A percentile compares a stretch with the other conserved stretches of the same genome.
Conservation (phyloP, 371 early-diverging fungal genomes). For the Saksenaea oblongispora region DNA sequence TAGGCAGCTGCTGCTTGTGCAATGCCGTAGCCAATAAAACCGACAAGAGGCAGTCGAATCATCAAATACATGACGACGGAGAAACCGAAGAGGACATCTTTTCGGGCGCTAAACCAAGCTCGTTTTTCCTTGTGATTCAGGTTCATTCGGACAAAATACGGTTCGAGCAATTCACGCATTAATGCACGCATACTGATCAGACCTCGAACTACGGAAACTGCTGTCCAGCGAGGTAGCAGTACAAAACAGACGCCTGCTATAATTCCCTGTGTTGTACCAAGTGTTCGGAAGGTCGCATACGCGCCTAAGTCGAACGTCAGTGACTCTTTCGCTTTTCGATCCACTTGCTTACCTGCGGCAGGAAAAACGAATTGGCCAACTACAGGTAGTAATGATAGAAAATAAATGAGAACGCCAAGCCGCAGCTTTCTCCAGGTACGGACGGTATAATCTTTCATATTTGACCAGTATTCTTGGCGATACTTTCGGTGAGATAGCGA, state of each 20-base stretch:
- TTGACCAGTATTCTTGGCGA: slow-evolving; percentile 45
- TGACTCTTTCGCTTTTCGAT: not conserved
- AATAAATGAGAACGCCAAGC: slow-evolving; percentile 38
- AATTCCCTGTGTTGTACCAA: slow-evolving; percentile 42
- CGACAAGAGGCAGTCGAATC: slow-evolving; percentile 47
- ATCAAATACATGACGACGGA: slow-evolving; percentile 55
- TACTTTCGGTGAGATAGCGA: slow-evolving; percentile 38
- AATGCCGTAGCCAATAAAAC: slow-evolving; percentile 50
- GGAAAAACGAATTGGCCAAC: slow-evolving; percentile 59
- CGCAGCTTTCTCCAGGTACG: slow-evolving; percentile 48
- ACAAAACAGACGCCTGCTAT: slow-evolving; percentile 42
- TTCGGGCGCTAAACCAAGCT: slow-evolving; percentile 57
- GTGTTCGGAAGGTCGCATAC: slow-evolving; percentile 30
- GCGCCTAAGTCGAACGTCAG: slow-evolving; percentile 24
- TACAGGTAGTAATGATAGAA: slow-evolving; percentile 51
- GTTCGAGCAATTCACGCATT: slow-evolving; percentile 61
- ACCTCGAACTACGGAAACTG: slow-evolving; percentile 46
- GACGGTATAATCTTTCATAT: slow-evolving; percentile 45
- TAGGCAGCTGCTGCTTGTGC: slow-evolving; percentile 58
- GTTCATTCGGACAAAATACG: slow-evolving; percentile 59
- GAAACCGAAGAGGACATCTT: slow-evolving; percentile 59
- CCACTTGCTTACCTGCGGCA: slow-evolving; percentile 34
- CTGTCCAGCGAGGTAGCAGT: slow-evolving; percentile 37
- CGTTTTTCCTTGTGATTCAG: slow-evolving; percentile 50
- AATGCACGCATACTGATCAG: slow-evolving; percentile 58